Evolutionary conservation across 2,329 filamentous ascomycete species (phyloP).

Genomic region (Paecilomyces sp.): DNA sequence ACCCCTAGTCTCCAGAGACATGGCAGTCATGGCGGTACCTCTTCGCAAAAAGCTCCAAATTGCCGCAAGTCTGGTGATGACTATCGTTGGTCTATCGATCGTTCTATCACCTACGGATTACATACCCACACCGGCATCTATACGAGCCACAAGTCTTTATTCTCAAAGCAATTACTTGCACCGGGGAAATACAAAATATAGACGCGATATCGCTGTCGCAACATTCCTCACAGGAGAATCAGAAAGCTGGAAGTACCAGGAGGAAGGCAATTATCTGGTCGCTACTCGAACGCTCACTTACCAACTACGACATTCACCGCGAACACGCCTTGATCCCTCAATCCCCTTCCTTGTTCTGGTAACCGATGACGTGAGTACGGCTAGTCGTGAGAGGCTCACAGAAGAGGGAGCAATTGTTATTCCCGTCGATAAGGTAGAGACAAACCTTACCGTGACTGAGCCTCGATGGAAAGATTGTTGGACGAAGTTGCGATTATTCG

Average conservation of each 20-base stretch:
- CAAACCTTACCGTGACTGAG: conserved; percentile 16
- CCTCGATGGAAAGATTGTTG: conserved; percentile 37
- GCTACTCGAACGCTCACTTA: conserved; percentile 33
- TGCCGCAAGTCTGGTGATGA: neutral
- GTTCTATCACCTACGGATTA: neutral
- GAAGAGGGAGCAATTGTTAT: conserved; percentile 35
- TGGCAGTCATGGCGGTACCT: neutral
- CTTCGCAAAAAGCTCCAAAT: neutral
- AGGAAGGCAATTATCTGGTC: conserved; percentile 33
- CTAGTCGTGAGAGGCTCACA: conserved; percentile 25
- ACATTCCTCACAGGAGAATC: conserved; percentile 31
- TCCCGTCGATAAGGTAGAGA: conserved; percentile 28
- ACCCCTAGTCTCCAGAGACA: neutral
- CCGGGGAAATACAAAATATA: neutral
- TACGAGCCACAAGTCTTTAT: neutral
- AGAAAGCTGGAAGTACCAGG: conserved; percentile 9
- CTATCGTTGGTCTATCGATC: neutral
- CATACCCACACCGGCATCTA: neutral
- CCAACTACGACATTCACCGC: conserved; percentile 33
- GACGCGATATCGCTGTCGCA: conserved; percentile 10
- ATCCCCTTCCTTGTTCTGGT: conserved; percentile 35
- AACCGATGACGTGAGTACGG: conserved; percentile 20
- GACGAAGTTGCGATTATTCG: conserved; percentile 37
- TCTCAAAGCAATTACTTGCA: neutral
- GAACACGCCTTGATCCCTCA: conserved; percentile 23